Evolutionary conservation across 2,329 filamentous ascomycete species (phyloP).

Genomic region (Septoria petroselini): DNA sequence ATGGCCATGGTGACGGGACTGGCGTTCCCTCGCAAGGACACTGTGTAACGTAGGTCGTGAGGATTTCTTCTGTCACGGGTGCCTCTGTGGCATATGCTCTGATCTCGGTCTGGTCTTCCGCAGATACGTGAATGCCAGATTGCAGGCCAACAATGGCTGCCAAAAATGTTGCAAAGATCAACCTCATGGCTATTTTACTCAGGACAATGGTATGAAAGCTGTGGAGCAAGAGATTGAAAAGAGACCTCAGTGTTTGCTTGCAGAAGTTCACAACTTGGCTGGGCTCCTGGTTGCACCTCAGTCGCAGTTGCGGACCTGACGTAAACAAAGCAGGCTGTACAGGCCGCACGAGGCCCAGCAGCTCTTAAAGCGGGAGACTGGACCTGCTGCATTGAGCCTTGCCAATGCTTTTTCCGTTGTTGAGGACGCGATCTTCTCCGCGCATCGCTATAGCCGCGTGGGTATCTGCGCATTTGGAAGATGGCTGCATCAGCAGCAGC

Average conservation of each 20-base stretch:
- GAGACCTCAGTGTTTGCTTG: background rate
- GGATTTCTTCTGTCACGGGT: background rate
- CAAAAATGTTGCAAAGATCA: background rate
- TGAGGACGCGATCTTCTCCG: background rate
- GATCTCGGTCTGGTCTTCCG: background rate
- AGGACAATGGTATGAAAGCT: background rate
- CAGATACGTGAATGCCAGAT: background rate
- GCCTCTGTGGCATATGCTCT: constrained; percentile 6
- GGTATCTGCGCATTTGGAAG: constrained; percentile 1
- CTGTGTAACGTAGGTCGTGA: background rate
- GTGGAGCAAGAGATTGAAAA: background rate
- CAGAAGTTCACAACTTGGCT: background rate
- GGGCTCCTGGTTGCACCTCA: background rate
- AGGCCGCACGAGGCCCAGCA: background rate
- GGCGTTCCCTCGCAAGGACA: background rate
- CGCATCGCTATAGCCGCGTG: background rate
- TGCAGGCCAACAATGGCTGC: background rate
- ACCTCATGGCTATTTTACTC: background rate
- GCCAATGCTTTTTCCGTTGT: background rate
- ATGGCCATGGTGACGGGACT: no score
- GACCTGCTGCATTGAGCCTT: background rate
- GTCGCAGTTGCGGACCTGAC: background rate
- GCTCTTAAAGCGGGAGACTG: background rate
- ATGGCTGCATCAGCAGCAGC: background rate
- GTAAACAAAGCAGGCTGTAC: background rate